phyloP scores from a whole-genome alignment of 352 stramenopile genomes.

The Aphanomyces cochlioides region DNA sequence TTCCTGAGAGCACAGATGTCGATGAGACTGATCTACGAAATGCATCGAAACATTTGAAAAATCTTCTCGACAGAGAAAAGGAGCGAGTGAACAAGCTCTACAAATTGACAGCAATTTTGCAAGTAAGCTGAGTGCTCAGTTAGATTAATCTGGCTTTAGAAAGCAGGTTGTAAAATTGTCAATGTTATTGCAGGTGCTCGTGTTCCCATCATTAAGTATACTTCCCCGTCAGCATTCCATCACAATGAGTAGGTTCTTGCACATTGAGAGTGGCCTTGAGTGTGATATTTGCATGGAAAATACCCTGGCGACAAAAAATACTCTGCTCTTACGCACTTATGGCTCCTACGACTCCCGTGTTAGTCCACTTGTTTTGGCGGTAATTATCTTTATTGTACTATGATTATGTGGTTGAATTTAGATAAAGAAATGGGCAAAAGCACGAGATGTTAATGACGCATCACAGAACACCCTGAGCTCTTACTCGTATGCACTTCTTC shows the following conservation, averaged over 20 bases:
- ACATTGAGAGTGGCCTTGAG: conserved; percentile 52
- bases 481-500: conserved; percentile 98
- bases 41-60: background rate
- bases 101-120: background rate
- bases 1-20: background rate
- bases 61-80: background rate
- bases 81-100: conserved; percentile 3
- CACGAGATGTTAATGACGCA: conserved; percentile 94
- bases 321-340: conserved; percentile 72
- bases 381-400: conserved; percentile 6
- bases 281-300: conserved; percentile 86
- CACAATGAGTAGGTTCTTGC: conserved; percentile 43
- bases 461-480: conserved; percentile 93
- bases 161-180: conserved; percentile 49
- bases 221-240: background rate
- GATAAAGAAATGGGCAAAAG: conserved; percentile 98
- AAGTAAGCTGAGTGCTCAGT: background rate
- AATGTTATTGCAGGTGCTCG: conserved; percentile 67
- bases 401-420: background rate
- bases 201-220: conserved; percentile 63
- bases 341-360: conserved; percentile 68
- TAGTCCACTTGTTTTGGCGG: conserved; percentile 87
- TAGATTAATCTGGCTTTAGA: conserved; percentile 1
- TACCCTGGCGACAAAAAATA: conserved; percentile 75
- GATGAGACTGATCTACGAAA: background rate